phyloP scores from a whole-genome alignment of 352 stramenopile genomes.

The Phytophthora foliorum region DNA sequence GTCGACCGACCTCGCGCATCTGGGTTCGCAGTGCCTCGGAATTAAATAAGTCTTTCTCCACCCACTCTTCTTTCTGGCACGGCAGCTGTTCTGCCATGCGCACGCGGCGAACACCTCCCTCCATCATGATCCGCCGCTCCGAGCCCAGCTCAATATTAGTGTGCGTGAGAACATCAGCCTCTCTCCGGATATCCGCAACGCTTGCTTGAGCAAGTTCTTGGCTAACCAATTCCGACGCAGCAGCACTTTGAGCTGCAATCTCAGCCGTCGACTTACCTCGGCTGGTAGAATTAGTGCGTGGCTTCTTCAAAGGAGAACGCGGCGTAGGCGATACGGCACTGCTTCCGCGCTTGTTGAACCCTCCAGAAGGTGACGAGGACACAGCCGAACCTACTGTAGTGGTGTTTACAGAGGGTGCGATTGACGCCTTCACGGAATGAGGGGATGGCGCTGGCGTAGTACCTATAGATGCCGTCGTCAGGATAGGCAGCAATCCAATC shows the following conservation, averaged over 20 bases:
- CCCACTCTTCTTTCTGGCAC: slow-evolving; percentile 83
- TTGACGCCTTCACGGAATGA: slow-evolving; percentile 25
- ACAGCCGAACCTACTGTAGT: slow-evolving; percentile 12
- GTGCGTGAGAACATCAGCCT: slow-evolving; percentile 89
- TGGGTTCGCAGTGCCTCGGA: slow-evolving; percentile 60
- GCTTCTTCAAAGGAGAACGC: slow-evolving; percentile 84
- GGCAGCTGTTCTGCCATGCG: slow-evolving; percentile 59
- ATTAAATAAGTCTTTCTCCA: slow-evolving; percentile 88
- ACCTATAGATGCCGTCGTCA: slow-evolving; percentile 34
- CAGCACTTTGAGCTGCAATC: slow-evolving; percentile 36
- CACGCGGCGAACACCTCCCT: slow-evolving; percentile 46
- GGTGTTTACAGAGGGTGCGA: slow-evolving; percentile 20
- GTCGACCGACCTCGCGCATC: slow-evolving; percentile 61
- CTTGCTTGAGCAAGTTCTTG: slow-evolving; percentile 72
- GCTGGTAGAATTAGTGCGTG: slow-evolving; percentile 53
- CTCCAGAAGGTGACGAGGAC: slow-evolving; percentile 50
- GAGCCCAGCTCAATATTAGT: slow-evolving; percentile 80
- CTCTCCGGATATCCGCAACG: slow-evolving; percentile 78
- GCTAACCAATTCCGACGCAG: slow-evolving; percentile 39
- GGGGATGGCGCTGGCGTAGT: slow-evolving; percentile 41
- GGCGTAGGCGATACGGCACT: slow-evolving; percentile 68
- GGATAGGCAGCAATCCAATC: slow-evolving; percentile 75
- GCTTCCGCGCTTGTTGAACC: slow-evolving; percentile 61
- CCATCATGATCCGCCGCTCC: slow-evolving; percentile 87
- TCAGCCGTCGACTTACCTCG: slow-evolving; percentile 47